Evolutionary conservation across 2,329 filamentous ascomycete species (phyloP).

Genomic region (Talaromyces sp.): DNA sequence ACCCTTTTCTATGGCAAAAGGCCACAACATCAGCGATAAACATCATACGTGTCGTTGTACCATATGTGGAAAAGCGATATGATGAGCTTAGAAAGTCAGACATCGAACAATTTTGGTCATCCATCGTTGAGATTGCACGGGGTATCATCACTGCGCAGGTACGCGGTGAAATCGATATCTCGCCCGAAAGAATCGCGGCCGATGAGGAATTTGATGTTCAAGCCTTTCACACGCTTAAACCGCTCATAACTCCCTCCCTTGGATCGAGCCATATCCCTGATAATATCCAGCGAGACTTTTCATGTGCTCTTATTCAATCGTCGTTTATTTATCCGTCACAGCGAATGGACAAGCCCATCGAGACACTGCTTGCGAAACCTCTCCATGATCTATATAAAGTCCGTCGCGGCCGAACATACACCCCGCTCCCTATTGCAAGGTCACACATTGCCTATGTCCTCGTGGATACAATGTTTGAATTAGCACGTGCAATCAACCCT

Average conservation of each 20-base stretch:
- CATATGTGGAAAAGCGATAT: conserved; percentile 48
- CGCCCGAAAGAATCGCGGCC: conserved; percentile 44
- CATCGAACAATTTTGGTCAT: conserved; percentile 61
- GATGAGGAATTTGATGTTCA: conserved; percentile 79
- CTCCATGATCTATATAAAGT: conserved; percentile 58
- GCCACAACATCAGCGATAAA: conserved; percentile 66
- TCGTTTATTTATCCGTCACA: conserved; percentile 74
- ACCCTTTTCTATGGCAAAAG: conserved; percentile 68
- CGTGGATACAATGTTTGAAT: conserved; percentile 69
- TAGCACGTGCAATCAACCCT: conserved; percentile 45
- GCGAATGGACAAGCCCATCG: conserved; percentile 51
- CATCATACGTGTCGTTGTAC: conserved; percentile 61
- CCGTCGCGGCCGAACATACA: conserved; percentile 66
- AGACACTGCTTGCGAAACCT: conserved; percentile 41
- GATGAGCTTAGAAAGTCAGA: conserved; percentile 25
- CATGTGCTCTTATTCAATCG: conserved; percentile 69
- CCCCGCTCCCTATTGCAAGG: conserved; percentile 59
- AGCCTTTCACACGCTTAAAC: conserved; percentile 61
- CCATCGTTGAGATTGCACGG: conserved; percentile 58
- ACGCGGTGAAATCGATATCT: conserved; percentile 37
- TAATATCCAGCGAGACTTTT: conserved; percentile 61
- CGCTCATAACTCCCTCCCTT: conserved; percentile 66
- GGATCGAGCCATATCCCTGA: conserved; percentile 62
- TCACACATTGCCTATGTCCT: conserved; percentile 72
- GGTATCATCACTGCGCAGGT: conserved; percentile 65